Conservation (phyloP, 257 asterid genomes). For the Nemophila menziesii region DNA sequence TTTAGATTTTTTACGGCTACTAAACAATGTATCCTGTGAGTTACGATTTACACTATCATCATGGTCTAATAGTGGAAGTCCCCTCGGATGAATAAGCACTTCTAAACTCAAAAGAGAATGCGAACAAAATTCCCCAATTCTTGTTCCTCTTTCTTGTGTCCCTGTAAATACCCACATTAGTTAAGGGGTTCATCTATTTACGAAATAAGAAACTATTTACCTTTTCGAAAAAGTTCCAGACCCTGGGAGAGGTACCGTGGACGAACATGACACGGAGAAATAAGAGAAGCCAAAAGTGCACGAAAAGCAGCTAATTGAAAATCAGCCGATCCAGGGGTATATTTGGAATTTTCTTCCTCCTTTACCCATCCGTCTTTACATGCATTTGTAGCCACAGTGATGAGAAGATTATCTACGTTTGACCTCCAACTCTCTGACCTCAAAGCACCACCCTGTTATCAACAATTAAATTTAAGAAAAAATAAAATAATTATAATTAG, state of each 20-base stretch:
- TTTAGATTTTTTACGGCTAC: conserved; percentile 16
- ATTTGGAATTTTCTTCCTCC: conserved; percentile 28
- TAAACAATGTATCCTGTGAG: conserved; percentile 13
- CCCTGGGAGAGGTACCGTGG: conserved; percentile 56
- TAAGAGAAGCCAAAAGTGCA: conserved; percentile 84
- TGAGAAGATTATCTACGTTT: conserved; percentile 53
- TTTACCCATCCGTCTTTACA: conserved; percentile 46
- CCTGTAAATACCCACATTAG: conserved; percentile 31
- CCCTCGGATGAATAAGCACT: conserved; percentile 68
- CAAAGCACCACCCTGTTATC: conserved; percentile 59
- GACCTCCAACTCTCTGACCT: conserved; percentile 66
- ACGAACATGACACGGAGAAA: conserved; percentile 58
- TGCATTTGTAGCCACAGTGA: conserved; percentile 53
- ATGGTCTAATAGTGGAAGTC: conserved; percentile 38
- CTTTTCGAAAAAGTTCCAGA: conserved; percentile 59
- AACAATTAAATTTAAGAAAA: conserved; percentile 1
- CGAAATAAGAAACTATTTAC: conserved; percentile 21
- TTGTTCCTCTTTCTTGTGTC: conserved; percentile 43
- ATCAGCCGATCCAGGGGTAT: conserved; percentile 28
- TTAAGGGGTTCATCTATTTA: too few species aligned
- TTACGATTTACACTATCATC: conserved; percentile 20
- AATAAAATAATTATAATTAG: conserved; percentile 5
- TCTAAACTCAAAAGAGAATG: conserved; percentile 63
- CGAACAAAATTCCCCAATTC: conserved; percentile 41
- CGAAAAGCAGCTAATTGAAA: conserved; percentile 71